Base-by-base conservation (phyloP, 345 rosid species). In the Pugionium cornutum region DNA sequence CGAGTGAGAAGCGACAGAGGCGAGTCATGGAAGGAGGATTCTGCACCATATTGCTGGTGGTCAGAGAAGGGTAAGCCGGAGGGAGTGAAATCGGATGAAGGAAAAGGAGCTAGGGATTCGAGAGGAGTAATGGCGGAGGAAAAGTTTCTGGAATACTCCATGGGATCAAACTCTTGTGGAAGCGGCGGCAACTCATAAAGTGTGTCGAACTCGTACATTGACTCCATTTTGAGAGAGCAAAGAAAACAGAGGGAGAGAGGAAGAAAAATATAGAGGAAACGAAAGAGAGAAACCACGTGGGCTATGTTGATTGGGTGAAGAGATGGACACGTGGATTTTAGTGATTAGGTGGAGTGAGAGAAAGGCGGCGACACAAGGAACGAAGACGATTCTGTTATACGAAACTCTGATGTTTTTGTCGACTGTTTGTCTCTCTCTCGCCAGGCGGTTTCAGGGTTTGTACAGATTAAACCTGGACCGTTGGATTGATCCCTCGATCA, bases 321-420 rank as follows among this genome's bases (percentile, higher is more conserved):
- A 33, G 26, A 5, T 9, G 27, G 5, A 58, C 80, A 70, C 78
- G 84, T 80, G 83, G 72, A 8, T 0, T 1, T 2, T 2, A 4
- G 0, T 40, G 55, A 76, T 26, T 41, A 58, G 69, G 44, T 4
- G 18, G 5, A 5, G 4, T 18, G 18, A 56, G 74, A 6, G 25
- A 1, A 7, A 52, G 69, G 75, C 78, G 80, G 83, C 77, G 58
- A 73, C 77, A 53, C 75, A 62, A 31, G 69, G 61, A 58, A 57
- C 77, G 75, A 78, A 52, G 79, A 70, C 61, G 86, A 75, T 76
- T 59, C 47, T 26, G 41, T 62, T 41, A 66, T 26, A 45, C 31
- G 35, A 7, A 49, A 46, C 57, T 45, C 69, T 63, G 75, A 54
- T 53, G 41, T 45, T 42, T 7, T 55, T 59, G 75, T 67, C 74